Conservation (phyloP, 306 rosid genomes). For the Amphicarpaea edgeworthii region DNA sequence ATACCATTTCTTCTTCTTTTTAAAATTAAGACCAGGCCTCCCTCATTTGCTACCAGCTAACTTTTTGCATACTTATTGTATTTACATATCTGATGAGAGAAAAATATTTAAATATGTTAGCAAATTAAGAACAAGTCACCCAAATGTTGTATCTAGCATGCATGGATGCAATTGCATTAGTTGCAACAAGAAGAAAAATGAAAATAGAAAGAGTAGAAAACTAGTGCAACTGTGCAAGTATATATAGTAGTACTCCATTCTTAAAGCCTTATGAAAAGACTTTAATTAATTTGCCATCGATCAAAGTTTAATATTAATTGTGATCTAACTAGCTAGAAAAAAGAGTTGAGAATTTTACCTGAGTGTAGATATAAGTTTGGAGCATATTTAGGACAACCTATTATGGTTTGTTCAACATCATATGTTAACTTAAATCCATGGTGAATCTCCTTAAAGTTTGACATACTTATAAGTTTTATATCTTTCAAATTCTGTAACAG, state of each 20-base stretch:
- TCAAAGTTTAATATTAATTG: too few relatives aligned
- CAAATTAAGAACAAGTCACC: not conserved
- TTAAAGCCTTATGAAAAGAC: too few relatives aligned
- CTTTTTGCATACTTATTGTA: not conserved
- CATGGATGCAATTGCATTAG: not conserved
- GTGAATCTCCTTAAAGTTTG: slow-evolving; percentile 13
- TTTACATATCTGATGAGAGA: not conserved
- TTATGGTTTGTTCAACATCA: not conserved
- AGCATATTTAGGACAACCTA: not conserved
- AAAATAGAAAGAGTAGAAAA: not conserved
- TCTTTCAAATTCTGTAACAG: not conserved
- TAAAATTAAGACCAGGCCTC: too few relatives aligned
- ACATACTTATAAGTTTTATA: not conserved
- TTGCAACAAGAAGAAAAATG: not conserved
- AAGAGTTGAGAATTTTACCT: not conserved
- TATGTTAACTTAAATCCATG: not conserved
- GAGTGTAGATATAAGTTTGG: not conserved
- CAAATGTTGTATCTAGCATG: not conserved
- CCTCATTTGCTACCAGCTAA: too few relatives aligned
- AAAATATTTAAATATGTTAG: not conserved
- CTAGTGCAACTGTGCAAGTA: too few relatives aligned
- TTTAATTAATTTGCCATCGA: too few relatives aligned
- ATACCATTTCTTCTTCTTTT: too few relatives aligned
- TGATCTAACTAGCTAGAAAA: too few relatives aligned
- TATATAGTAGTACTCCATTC: too few relatives aligned